These are phyloP conservation scores for Arachnomyces sp. DNA, from an alignment of 2,329 filamentous ascomycete genomes.

Conservation along the genomic window DNA sequence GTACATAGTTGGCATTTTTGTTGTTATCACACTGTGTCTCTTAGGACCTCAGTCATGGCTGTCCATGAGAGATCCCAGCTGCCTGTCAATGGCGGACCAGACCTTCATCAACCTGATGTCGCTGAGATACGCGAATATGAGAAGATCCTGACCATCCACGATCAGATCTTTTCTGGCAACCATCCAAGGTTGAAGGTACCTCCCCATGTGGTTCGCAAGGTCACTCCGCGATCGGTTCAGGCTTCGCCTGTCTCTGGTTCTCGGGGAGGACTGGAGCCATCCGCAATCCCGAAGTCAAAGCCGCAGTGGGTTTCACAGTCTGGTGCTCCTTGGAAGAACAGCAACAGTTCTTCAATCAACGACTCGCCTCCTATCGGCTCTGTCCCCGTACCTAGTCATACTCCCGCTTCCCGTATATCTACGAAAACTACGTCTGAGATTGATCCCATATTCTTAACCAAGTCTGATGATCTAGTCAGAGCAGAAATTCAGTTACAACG, in stretches of 20 bases:
- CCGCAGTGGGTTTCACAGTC: constrained; percentile 6
- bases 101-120: constrained; percentile 29
- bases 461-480: constrained; percentile 75
- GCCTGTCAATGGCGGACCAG: constrained; percentile 22
- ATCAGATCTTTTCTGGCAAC: constrained; percentile 70
- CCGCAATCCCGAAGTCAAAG: constrained; percentile 13
- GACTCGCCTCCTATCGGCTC: constrained; percentile 15
- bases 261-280: constrained; percentile 19
- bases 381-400: no score
- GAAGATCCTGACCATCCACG: constrained; percentile 72
- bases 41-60: constrained; percentile 20
- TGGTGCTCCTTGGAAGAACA: no score
- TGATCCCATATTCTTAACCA: constrained; percentile 75
- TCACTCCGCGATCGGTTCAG: constrained; percentile 26
- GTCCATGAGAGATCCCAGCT: constrained; percentile 25
- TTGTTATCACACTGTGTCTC: constrained; percentile 1
- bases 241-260: constrained; percentile 23
- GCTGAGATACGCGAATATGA: constrained; percentile 63
- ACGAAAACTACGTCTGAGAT: constrained; percentile 57
- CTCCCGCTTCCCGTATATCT: constrained; percentile 31
- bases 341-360: constrained; percentile 9
- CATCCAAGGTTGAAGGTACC: constrained; percentile 53
- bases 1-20: neutral
- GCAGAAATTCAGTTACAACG: constrained; percentile 75
- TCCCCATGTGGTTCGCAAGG: constrained; percentile 42